Conservation (phyloP, 2,329 filamentous ascomycete genomes). For the Penicillium aurantiogriseum region DNA sequence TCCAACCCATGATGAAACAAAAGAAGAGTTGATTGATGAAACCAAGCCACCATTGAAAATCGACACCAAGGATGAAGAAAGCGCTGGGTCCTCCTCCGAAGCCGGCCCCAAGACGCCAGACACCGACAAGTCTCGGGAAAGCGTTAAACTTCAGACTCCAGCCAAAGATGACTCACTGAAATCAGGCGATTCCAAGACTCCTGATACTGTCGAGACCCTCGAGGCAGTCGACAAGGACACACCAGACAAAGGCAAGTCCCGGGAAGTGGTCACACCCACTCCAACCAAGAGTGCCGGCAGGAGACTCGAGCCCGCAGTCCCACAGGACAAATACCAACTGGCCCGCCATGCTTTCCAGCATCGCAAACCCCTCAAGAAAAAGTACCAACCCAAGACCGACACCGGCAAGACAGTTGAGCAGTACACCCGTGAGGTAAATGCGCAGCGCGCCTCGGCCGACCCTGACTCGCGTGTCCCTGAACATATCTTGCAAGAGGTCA, state of each 20-base stretch:
- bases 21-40: not conserved
- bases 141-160: not conserved
- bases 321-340: not conserved
- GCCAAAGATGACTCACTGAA: not conserved
- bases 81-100: not conserved
- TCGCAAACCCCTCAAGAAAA: constrained; percentile 4
- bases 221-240: not conserved
- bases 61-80: not conserved
- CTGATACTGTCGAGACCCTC: not conserved
- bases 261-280: not conserved
- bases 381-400: constrained; percentile 4
- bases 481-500: not conserved
- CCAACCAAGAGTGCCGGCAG: not conserved
- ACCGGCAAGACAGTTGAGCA: constrained; percentile 6
- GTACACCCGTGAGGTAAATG: constrained; percentile 3
- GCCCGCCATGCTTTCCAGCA: constrained; percentile 4
- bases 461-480: not conserved
- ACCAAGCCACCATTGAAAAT: not conserved
- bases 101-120: constrained; percentile 1
- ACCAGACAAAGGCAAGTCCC: not conserved
- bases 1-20: not conserved
- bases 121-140: constrained; percentile 1
- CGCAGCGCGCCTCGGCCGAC: not conserved
- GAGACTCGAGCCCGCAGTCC: not conserved
- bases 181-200: not conserved